Evolutionary conservation across 2,329 filamentous ascomycete genomes (phyloP), one percentile per base, ranked within the genome.

Genomic region (Emmonsiellopsis sp.): DNA sequence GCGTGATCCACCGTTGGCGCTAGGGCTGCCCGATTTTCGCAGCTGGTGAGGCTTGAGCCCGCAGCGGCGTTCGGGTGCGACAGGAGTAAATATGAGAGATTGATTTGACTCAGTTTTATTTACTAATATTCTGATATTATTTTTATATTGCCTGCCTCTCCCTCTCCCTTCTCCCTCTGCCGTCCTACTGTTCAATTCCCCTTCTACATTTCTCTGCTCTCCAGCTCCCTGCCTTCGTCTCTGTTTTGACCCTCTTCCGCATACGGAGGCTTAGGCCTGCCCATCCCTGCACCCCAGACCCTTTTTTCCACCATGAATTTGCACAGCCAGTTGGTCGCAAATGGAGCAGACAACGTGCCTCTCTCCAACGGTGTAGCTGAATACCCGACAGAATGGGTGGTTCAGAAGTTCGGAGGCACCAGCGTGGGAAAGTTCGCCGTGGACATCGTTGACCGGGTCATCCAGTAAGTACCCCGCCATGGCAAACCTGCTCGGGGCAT

Each of bases 331-430:
- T 31, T 47, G 17, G 49, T 17, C 31, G 42, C 47, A 47, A 57
- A 58, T 56, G 58, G 56, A 51, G 56, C 57, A 55, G 57, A 55
- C 51, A 45, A 54, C n/a, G 51, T 49, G 39, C 53, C 52, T 51
- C 52, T 57, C 46, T 45, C 60, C 51, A 59, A 62, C 58, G 60
- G 60, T 52, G 58, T 62, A 42, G 56, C 54, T 40, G 42, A 40
- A 46, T 31, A 21, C 46, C 56, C 55, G 44, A 56, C 56, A 9
- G 64, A 65, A 58, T 95, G 90, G 91, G 79, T 95, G 33, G 87
- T 96, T 49, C 90, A 95, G 70, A 96, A 96, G 72, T 95, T 95
- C 70, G 91, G 91, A 57, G 92, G 92, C 50, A 98, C 92, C 51
- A 95, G 88, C 66, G 87, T 97, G 50, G 93, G 92, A 62, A 97